phyloP scores from a whole-genome alignment of 352 stramenopile species.

The Globisporangium paroecandrum region DNA sequence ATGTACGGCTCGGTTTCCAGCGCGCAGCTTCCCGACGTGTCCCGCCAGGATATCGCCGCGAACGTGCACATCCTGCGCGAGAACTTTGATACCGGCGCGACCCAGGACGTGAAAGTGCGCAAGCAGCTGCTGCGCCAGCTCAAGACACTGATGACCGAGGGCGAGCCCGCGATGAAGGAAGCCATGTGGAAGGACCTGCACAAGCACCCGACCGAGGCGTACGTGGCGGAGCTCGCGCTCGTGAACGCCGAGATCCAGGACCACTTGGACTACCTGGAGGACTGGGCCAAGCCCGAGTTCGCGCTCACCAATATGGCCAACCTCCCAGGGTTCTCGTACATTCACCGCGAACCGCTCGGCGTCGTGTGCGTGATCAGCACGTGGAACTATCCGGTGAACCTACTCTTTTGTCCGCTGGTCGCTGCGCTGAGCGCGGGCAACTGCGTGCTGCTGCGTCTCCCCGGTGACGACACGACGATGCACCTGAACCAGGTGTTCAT shows the following conservation, averaged over 20 bases:
- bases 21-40: constrained; percentile 36
- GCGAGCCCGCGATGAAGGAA: constrained; percentile 37
- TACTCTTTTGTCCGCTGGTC: constrained; percentile 75
- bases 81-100: constrained; percentile 46
- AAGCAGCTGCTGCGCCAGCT: constrained; percentile 48
- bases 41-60: constrained; percentile 43
- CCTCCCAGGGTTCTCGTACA: constrained; percentile 55
- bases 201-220: constrained; percentile 69
- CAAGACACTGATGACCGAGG: constrained; percentile 48
- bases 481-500: constrained; percentile 58
- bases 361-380: constrained; percentile 88
- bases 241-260: constrained; percentile 69
- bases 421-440: constrained; percentile 90
- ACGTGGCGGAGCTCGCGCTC: constrained; percentile 44
- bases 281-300: constrained; percentile 55
- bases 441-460: constrained; percentile 91
- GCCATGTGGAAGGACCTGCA: constrained; percentile 67
- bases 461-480: constrained; percentile 79
- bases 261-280: constrained; percentile 63
- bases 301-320: constrained; percentile 51
- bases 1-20: constrained; percentile 26
- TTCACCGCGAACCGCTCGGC: constrained; percentile 68
- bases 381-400: constrained; percentile 92
- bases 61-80: constrained; percentile 48
- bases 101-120: constrained; percentile 39